A percentile compares a stretch with the other conserved stretches of the same genome.
phyloP scores from a whole-genome alignment of 805 yeast genomes.

The Cyberlindnera amylophila region DNA sequence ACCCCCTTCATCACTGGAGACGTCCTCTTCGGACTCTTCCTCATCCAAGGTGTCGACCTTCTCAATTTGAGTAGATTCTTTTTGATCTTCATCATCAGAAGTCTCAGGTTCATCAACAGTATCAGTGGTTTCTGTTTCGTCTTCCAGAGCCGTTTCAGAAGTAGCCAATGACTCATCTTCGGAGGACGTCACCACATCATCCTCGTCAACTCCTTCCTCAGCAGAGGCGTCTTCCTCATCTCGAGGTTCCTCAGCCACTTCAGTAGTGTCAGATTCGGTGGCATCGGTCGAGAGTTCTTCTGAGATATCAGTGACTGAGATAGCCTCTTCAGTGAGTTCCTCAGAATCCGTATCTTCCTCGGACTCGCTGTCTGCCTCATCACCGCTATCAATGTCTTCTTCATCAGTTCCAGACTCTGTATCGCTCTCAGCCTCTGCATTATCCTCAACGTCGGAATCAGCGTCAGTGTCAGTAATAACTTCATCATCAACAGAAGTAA shows the following conservation, averaged over 20 bases:
- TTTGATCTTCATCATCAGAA: not conserved
- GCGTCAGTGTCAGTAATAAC: not conserved
- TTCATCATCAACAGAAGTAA: not conserved
- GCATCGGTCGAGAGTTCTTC: not conserved
- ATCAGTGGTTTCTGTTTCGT: constrained; percentile 2
- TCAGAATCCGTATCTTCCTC: constrained; percentile 1
- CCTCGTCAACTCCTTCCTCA: not conserved
- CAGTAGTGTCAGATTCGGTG: not conserved
- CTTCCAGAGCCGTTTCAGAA: constrained; percentile 1
- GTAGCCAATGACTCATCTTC: too few species aligned
- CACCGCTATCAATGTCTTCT: constrained; percentile 4
- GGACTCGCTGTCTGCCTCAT: constrained; percentile 9
- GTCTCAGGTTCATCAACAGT: not conserved
- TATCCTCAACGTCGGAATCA: not conserved
- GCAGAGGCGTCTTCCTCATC: constrained; percentile 2
- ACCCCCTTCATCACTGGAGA: not conserved
- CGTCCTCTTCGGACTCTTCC: not conserved
- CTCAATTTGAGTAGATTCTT: not conserved
- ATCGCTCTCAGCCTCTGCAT: constrained; percentile 1
- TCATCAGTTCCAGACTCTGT: constrained; percentile 2
- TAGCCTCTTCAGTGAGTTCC: not conserved
- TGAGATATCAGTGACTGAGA: too few species aligned
- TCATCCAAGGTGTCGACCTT: not conserved
- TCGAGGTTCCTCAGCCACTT: not conserved
- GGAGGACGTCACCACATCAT: too few species aligned